Base-by-base conservation (phyloP, 768 basidiomycete genomes). In the Mycena olivaceomarginata region DNA sequence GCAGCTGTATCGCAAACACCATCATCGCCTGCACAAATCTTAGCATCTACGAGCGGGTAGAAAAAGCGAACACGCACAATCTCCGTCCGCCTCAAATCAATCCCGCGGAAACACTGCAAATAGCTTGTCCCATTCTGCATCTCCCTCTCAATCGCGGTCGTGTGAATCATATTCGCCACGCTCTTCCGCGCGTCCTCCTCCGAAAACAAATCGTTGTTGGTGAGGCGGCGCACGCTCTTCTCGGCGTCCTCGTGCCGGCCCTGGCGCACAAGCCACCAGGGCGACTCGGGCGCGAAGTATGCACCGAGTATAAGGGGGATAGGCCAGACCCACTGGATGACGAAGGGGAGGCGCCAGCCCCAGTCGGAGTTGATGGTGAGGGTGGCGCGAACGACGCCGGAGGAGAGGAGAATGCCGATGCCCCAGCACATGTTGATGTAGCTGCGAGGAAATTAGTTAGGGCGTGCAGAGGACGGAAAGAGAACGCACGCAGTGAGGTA, bases 341-440 rank as follows among this genome's bases (percentile, higher is more conserved):
- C 76, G 59, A 82, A 82, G 7, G 81, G 81, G 7, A 82, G 67
- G 5, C 80, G 79, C 81, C 81, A 82, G 70, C 81, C 73, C 80
- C 81, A 82, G 76, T 82, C 81, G 45, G 67, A 70, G 37, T 80
- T 71, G 66, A 80, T 77, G 11, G 65, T 71, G 31, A 80, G 65
- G 16, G 76, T 76, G 5, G 81, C 81, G 37, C 70, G 77, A 0
- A 82, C 81, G 60, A 82, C 81, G 43, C 81, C 81, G 41, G 73
- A 68, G 57, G 66, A 66, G 16, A 79, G 76, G 60, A 79, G 48
- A 25, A 77, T 79, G 66, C 81, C 81, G 31, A 82, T 75, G 43
- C 81, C 81, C 81, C 81, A 82, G 68, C 81, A 82, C 69, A 82
- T 76, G 75, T 82, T 82, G 65, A 82, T 78, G 69, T 82, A 81